Base-by-base conservation (phyloP, 257 asterid species). In the Capsicum chinense region DNA sequence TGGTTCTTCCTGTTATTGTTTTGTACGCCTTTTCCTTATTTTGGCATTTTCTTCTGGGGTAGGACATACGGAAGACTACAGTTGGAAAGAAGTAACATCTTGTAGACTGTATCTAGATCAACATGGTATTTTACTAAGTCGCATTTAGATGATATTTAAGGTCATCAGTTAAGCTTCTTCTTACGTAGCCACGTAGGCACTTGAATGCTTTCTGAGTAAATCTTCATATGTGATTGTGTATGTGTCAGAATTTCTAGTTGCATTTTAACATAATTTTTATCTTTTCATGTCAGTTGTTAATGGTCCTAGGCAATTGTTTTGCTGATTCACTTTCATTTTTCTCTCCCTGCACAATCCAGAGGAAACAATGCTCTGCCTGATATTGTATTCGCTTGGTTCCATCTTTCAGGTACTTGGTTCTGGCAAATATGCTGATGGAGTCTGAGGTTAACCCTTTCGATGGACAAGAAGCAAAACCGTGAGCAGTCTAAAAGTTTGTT, bases 391-490 rank as follows among this genome's bases (percentile, higher is more conserved):
- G 44, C 12, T 85, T n/a, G 19, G 80, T 50, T 44, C 85, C 57
- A 26, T 64, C 80, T 67, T 57, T 33, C 94, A 97, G 99, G 87
- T 97, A 97, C 87, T 92, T 97, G 92, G 99, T 97, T 85, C 92
- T 97, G 84, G 99, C 98, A 82, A 97, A 97, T 86, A 97, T 97
- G 99, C 93, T 97, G 87, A 97, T 97, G 99, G 95, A 93, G 88
- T 97, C 99, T 83, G 93, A 92, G 89, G 99, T 97, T 88, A 97
- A 95, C 83, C 99, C 99, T 9, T 97, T 97, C 84, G 99, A 97
- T 84, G 99, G 98, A 84, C 99, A 95, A 88, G 99, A 97, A 87
- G 99, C 99, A 79, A 97, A 97, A 87, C 99, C 98, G 99, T 97
- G 91, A 85, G 98, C 85, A 48, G 39, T 78, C 14, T 6, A 9